A percentile compares a stretch with the other conserved stretches of the same genome.
These are phyloP conservation scores for Phyllosticta citriasiana DNA, from an alignment of 2,329 filamentous ascomycete genomes.

Conservation along the genomic window DNA sequence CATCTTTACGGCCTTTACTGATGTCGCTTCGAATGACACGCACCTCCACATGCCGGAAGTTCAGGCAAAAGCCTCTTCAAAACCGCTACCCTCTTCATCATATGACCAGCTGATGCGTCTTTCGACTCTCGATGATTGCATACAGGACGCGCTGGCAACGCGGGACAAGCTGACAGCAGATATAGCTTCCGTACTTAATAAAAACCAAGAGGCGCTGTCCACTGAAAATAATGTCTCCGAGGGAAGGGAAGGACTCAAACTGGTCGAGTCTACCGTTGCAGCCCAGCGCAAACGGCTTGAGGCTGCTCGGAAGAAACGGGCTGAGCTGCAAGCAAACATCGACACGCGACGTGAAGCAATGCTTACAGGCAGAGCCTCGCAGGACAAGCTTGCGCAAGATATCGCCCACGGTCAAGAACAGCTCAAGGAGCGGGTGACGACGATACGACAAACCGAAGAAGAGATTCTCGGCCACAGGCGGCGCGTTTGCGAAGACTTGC, in stretches of 20 bases:
- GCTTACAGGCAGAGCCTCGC: conserved; percentile 47
- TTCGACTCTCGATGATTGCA: conserved; percentile 78
- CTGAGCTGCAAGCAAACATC: conserved; percentile 60
- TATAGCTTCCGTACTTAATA: conserved; percentile 49
- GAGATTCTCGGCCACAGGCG: conserved; percentile 77
- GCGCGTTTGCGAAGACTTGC: conserved; percentile 76
- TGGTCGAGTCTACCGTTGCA: conserved; percentile 43
- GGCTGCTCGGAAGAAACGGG: conserved; percentile 50
- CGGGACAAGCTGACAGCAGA: conserved; percentile 65
- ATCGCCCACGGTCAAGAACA: conserved; percentile 43
- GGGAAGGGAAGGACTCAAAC: conserved; percentile 34
- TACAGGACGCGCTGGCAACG: conserved; percentile 78
- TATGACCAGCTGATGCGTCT: conserved; percentile 84
- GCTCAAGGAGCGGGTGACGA: conserved; percentile 42
- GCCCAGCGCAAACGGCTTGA: conserved; percentile 58
- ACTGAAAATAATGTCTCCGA: conserved; percentile 29
- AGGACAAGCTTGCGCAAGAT: conserved; percentile 49
- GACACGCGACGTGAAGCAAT: conserved; percentile 58
- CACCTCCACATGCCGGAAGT: conserved; percentile 19
- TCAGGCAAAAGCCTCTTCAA: conserved; percentile 33
- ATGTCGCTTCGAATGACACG: conserved; percentile 46
- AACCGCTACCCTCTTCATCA: conserved; percentile 58
- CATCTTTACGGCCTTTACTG: conserved; percentile 65
- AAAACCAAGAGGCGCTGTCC: conserved; percentile 28
- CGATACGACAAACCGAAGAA: conserved; percentile 49